Percentiles rank a stretch among this genome's conserved stretches.
Conservation (phyloP, 2,329 filamentous ascomycete species). For the Arthrobotrys sinensis region DNA sequence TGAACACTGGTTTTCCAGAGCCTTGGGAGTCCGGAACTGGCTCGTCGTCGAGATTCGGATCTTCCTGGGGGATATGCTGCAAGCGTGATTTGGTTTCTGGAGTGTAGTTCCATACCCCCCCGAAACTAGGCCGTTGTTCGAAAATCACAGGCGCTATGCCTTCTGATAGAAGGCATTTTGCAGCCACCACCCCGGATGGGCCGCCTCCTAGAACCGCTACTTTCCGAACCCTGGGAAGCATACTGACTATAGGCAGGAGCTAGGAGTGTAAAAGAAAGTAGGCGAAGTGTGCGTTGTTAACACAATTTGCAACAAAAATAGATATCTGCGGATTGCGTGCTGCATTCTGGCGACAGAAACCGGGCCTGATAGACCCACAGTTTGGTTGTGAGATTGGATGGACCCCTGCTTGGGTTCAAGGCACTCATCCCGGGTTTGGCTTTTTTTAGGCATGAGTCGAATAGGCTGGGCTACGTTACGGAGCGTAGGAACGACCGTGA, state of each 20-base stretch:
- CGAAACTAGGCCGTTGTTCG: slow-evolving; percentile 83
- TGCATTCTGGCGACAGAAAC: background rate
- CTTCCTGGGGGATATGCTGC: slow-evolving; percentile 77
- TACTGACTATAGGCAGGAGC: background rate
- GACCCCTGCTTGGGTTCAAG: too few species aligned
- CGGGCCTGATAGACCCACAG: background rate
- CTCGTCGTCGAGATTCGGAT: slow-evolving; percentile 76
- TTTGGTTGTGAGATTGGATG: too few species aligned
- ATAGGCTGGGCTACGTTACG: too few species aligned
- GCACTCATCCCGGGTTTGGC: too few species aligned
- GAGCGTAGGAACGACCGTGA: too few species aligned
- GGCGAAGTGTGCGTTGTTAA: slow-evolving; percentile 24
- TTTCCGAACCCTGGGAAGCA: slow-evolving; percentile 31
- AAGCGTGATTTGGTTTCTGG: slow-evolving; percentile 70
- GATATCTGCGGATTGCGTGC: slow-evolving; percentile 26
- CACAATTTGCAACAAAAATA: slow-evolving; percentile 39
- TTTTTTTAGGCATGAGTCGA: too few species aligned
- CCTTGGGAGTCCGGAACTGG: slow-evolving; percentile 70
- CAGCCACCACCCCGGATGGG: slow-evolving; percentile 82
- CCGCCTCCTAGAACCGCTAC: slow-evolving; percentile 83
- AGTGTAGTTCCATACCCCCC: slow-evolving; percentile 90
- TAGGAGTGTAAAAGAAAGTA: background rate
- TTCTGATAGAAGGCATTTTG: slow-evolving; percentile 84
- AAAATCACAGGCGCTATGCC: slow-evolving; percentile 80
- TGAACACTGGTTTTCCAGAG: slow-evolving; percentile 71